Evolutionary conservation across 78 protist species (phyloP).

Genomic region (Dictyostelium intermedium): DNA sequence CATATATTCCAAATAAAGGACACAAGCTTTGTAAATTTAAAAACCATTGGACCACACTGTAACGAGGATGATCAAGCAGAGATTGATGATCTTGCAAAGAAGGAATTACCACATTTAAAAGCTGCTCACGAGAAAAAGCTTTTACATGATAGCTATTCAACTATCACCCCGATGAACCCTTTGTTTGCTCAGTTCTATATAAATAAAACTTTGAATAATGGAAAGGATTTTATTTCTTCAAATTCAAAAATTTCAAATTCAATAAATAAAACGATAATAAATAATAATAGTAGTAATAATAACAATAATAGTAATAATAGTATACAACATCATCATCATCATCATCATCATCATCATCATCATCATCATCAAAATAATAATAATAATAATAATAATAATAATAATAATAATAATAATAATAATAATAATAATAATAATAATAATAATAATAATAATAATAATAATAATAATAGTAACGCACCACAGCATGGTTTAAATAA

Average conservation of each 20-base stretch:
- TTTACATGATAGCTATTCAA: background rate
- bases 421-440: too few relatives aligned
- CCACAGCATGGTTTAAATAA: background rate
- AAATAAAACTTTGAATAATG: background rate
- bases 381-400: background rate
- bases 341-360: too few relatives aligned
- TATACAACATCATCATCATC: background rate
- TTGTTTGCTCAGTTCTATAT: background rate
- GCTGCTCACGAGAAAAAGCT: background rate
- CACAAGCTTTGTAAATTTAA: constrained; percentile 35
- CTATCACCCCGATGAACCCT: background rate
- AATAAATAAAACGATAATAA: background rate
- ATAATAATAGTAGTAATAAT: background rate
- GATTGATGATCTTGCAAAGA: background rate
- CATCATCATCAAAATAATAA: background rate
- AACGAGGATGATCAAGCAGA: constrained; percentile 57
- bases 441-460: background rate
- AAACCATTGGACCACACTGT: constrained; percentile 52
- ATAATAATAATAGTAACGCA: background rate
- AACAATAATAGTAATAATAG: background rate
- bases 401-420: background rate
- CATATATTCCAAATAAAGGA: constrained; percentile 72
- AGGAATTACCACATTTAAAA: constrained; percentile 1
- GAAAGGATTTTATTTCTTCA: background rate
- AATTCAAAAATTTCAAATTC: background rate